phyloP scores from a whole-genome alignment of 2,329 filamentous ascomycete species.

The Cercospora nicotianae region DNA sequence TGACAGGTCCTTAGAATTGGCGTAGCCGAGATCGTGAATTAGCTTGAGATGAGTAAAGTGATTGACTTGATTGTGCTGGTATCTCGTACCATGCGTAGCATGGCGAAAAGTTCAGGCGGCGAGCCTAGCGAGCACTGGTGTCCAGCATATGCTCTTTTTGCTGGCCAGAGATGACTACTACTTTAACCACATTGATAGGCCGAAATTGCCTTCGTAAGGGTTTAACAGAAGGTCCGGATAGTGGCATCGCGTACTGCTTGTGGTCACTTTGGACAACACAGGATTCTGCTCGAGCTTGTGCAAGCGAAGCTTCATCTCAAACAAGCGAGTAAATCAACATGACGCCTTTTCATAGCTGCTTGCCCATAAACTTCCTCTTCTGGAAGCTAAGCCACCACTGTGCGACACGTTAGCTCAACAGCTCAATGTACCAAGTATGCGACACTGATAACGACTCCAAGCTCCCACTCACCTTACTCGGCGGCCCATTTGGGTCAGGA shows the following conservation, averaged over 20 bases:
- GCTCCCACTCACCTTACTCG: constrained; percentile 55
- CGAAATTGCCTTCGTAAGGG: neutral
- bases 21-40: neutral
- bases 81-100: neutral
- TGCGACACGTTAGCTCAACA: constrained; percentile 43
- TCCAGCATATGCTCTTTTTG: neutral
- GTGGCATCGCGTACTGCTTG: neutral
- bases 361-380: constrained; percentile 99
- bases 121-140: neutral
- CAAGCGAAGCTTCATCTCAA: neutral
- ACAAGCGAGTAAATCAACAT: neutral
- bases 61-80: neutral
- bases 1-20: neutral
- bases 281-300: neutral
- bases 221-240: neutral
- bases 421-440: neutral
- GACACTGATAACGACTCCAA: neutral
- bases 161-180: neutral
- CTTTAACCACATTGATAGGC: neutral
- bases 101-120: neutral
- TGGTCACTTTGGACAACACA: neutral
- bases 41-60: neutral
- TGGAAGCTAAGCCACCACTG: constrained; percentile 99
- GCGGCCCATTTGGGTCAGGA: constrained; percentile 65
- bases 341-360: constrained; percentile 50